phyloP scores from a whole-genome alignment of 768 basidiomycete species.

The Suillus ampliporus region DNA sequence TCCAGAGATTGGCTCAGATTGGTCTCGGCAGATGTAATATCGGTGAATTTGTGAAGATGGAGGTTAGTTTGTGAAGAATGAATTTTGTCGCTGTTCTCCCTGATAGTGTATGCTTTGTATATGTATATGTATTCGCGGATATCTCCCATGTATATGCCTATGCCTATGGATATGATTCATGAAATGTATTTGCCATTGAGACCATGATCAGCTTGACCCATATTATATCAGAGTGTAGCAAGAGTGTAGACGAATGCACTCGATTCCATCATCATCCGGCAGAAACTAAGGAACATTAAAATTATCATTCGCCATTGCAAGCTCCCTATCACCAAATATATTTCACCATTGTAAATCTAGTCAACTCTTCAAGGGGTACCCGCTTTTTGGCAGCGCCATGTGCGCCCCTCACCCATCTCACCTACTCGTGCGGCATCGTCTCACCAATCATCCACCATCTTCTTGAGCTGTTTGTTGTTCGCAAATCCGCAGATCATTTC shows the following conservation, averaged over 20 bases:
- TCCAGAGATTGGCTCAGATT: constrained; percentile 11
- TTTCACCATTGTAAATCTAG: constrained; percentile 95
- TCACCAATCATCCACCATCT: constrained; percentile 64
- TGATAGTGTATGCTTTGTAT: too few relatives aligned
- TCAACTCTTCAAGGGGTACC: constrained; percentile 85
- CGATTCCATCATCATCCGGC: not conserved
- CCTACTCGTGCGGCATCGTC: constrained; percentile 72
- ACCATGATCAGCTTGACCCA: not conserved
- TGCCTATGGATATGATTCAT: constrained; percentile 1
- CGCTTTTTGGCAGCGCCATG: constrained; percentile 47
- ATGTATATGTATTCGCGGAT: too few relatives aligned
- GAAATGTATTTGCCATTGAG: not conserved
- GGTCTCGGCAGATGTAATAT: not conserved
- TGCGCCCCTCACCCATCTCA: constrained; percentile 71
- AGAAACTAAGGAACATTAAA: not conserved
- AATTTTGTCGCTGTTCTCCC: not conserved
- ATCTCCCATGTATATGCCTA: not conserved
- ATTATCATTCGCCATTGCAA: not conserved
- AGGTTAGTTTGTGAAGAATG: not conserved
- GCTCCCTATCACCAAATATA: constrained; percentile 65
- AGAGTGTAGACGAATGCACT: too few relatives aligned
- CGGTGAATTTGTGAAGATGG: not conserved
- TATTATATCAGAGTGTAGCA: too few relatives aligned
- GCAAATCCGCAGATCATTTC: too few relatives aligned
- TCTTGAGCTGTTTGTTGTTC: constrained; percentile 84